These are phyloP conservation scores for Candida arabinofermentans DNA, from an alignment of 805 yeast genomes.

Conservation along the genomic window DNA sequence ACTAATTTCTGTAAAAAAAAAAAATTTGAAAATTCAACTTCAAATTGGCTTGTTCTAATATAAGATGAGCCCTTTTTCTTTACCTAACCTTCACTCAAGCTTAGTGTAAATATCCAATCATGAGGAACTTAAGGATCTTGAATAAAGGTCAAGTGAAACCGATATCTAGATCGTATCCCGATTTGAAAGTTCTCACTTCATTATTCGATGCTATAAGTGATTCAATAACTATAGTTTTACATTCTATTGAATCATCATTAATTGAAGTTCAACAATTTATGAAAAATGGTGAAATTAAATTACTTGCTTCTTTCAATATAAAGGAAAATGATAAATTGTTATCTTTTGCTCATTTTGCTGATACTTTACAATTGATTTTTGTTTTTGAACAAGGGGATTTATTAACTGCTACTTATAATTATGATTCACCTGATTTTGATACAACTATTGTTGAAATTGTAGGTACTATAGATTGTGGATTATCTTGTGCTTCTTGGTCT, in stretches of 20 bases:
- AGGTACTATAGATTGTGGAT: constrained; percentile 77
- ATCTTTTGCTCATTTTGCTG: constrained; percentile 66
- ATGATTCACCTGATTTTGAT: constrained; percentile 40
- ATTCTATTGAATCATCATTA: constrained; percentile 46
- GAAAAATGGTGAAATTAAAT: constrained; percentile 55
- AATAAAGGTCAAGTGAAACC: constrained; percentile 53
- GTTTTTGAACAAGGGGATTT: constrained; percentile 77
- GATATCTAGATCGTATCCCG: constrained; percentile 59
- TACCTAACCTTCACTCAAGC: neutral
- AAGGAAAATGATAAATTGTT: constrained; percentile 40
- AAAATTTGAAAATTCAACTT: neutral
- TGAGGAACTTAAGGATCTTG: constrained; percentile 34
- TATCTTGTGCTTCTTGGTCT: constrained; percentile 78
- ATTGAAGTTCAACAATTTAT: constrained; percentile 75
- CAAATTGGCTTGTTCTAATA: too few relatives aligned
- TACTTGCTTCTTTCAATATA: constrained; percentile 59
- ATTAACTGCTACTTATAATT: constrained; percentile 58
- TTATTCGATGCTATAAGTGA: constrained; percentile 73
- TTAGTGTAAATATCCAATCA: constrained; percentile 3
- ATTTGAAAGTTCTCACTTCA: constrained; percentile 48
- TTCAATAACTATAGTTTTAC: constrained; percentile 62
- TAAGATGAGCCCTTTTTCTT: neutral
- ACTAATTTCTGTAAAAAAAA: too few relatives aligned
- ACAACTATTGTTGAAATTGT: constrained; percentile 66
- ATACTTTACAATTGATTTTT: constrained; percentile 59